A percentile compares a stretch with the other conserved stretches of the same genome.
Conservation (phyloP, 371 early-diverging fungal species). For the Entomophthora muscae region DNA sequence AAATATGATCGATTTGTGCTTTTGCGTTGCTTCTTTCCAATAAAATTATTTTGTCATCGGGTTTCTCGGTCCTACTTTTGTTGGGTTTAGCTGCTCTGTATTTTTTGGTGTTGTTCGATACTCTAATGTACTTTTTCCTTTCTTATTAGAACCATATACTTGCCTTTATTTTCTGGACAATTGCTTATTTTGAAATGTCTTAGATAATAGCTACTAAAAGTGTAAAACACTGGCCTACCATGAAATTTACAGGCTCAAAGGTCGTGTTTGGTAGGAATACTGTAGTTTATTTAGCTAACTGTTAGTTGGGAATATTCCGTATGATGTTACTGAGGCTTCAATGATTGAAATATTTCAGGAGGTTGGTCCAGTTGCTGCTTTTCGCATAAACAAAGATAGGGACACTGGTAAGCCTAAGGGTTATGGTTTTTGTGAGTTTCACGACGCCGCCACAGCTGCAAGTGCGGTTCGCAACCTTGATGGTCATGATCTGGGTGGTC, state of each 20-base stretch:
- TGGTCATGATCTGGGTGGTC: conserved; percentile 62
- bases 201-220: no score
- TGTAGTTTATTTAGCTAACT: background rate
- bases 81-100: no score
- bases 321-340: conserved; percentile 79
- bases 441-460: conserved; percentile 57
- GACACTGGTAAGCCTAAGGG: conserved; percentile 80
- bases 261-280: conserved; percentile 12
- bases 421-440: conserved; percentile 77
- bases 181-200: no score
- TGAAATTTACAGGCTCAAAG: conserved; percentile 9
- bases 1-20: no score
- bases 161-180: no score
- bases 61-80: no score
- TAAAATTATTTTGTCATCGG: no score
- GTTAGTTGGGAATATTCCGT: conserved; percentile 67
- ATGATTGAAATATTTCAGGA: conserved; percentile 73
- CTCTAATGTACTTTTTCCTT: no score
- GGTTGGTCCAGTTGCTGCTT: conserved; percentile 66
- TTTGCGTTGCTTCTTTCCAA: no score
- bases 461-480: conserved; percentile 70
- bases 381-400: conserved; percentile 70
- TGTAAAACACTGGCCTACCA: no score
- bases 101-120: no score
- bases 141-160: no score